These are phyloP conservation scores for Xylaria castorea DNA, from an alignment of 495 filamentous ascomycete genomes.

Conservation along the genomic window DNA sequence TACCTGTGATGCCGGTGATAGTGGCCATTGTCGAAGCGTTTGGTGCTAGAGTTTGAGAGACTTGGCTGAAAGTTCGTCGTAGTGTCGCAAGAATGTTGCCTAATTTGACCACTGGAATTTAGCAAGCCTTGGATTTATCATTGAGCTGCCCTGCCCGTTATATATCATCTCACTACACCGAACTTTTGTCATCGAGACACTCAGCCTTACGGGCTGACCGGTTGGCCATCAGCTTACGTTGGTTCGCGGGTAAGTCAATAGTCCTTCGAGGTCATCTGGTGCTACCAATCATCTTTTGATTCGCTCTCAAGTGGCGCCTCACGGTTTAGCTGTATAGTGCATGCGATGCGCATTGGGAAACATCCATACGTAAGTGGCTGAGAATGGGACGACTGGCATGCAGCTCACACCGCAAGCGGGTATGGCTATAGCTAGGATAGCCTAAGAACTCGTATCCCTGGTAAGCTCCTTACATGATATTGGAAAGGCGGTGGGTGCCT, in stretches of 20 bases:
- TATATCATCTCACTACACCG: slow-evolving; percentile 7
- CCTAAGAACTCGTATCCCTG: too few relatives aligned
- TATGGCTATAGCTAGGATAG: not conserved
- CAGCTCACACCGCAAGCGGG: not conserved
- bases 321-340: not conserved
- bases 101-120: not conserved
- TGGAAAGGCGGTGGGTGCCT: not conserved
- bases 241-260: not conserved
- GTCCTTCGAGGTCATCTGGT: slow-evolving; percentile 2
- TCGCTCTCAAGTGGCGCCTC: not conserved
- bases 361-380: not conserved
- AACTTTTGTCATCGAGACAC: slow-evolving; percentile 2
- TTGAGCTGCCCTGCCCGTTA: not conserved
- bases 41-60: not conserved
- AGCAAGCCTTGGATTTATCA: not conserved
- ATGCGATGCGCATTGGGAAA: not conserved
- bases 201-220: slow-evolving; percentile 18
- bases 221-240: slow-evolving; percentile 26
- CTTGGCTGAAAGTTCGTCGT: not conserved
- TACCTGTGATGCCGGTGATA: slow-evolving; percentile 40
- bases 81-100: slow-evolving; percentile 15
- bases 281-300: not conserved
- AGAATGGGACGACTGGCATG: not conserved
- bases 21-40: slow-evolving; percentile 22
- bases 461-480: not conserved